These are phyloP conservation scores for Phytophthora europaea DNA, from an alignment of 352 stramenopile species.

Conservation along the genomic window DNA sequence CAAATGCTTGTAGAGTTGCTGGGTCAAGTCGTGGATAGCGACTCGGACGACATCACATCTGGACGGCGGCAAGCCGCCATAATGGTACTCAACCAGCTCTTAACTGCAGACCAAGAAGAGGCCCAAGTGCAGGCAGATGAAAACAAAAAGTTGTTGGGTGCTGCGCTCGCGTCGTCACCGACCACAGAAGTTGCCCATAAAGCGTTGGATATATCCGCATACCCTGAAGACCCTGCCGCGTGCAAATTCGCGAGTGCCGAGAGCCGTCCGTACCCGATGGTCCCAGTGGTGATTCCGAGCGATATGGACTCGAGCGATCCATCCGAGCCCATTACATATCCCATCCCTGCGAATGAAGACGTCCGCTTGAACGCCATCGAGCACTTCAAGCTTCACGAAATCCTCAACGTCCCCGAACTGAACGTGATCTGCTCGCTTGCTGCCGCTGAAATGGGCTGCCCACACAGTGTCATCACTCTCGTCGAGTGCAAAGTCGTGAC, in stretches of 20 bases:
- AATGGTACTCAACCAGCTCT: conserved; percentile 33
- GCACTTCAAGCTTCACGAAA: conserved; percentile 27
- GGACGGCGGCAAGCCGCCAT: conserved; percentile 27
- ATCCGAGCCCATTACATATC: conserved; percentile 29
- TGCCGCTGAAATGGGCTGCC: conserved; percentile 39
- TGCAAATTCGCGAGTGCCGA: conserved; percentile 41
- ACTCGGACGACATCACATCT: conserved; percentile 1
- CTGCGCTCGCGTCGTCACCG: background rate
- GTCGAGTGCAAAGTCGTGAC: conserved; percentile 41
- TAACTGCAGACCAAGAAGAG: conserved; percentile 24
- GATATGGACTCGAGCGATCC: background rate
- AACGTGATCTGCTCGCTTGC: conserved; percentile 48
- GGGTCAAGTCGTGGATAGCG: conserved; percentile 21
- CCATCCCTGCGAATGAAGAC: conserved; percentile 41
- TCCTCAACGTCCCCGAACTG: conserved; percentile 34
- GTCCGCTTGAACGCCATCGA: conserved; percentile 38
- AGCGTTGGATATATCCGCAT: conserved; percentile 35
- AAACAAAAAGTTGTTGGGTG: conserved; percentile 19
- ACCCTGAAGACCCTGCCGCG: conserved; percentile 19
- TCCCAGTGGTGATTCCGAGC: conserved; percentile 11
- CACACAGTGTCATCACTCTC: conserved; percentile 43
- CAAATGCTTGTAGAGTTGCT: conserved; percentile 30
- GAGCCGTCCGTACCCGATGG: conserved; percentile 37
- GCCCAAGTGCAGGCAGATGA: conserved; percentile 15
- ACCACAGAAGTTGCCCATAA: conserved; percentile 3